These are phyloP conservation scores for Yarrowia hollandica DNA, from an alignment of 805 yeast genomes.

Conservation along the genomic window DNA sequence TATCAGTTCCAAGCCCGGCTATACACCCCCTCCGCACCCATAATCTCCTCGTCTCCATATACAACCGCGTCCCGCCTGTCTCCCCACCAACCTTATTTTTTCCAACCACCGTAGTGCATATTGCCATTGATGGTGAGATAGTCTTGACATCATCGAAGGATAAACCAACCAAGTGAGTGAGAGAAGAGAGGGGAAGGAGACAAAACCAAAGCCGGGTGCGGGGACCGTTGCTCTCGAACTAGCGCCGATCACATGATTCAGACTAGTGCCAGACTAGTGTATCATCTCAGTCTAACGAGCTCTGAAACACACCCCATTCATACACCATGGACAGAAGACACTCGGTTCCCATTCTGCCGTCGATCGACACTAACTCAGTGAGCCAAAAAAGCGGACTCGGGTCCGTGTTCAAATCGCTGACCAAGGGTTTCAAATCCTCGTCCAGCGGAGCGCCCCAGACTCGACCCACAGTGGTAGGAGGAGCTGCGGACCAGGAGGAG, in stretches of 20 bases:
- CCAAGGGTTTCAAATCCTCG: slow-evolving; percentile 37
- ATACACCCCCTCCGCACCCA: too few relatives aligned
- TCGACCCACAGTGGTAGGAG: slow-evolving; percentile 40
- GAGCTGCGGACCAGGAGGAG: slow-evolving; percentile 40
- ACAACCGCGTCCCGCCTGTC: background rate
- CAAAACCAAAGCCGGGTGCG: too few relatives aligned
- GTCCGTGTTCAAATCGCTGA: slow-evolving; percentile 38
- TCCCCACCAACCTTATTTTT: slow-evolving; percentile 20
- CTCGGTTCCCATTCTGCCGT: background rate
- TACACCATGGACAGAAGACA: background rate
- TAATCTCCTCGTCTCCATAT: background rate
- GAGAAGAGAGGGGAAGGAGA: too few relatives aligned
- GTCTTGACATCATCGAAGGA: background rate
- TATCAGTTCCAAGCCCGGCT: too few relatives aligned
- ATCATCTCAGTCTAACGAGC: too few relatives aligned
- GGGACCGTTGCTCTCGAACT: too few relatives aligned
- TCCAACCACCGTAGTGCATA: background rate
- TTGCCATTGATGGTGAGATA: background rate
- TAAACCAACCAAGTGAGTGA: too few relatives aligned
- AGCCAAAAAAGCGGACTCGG: slow-evolving; percentile 31
- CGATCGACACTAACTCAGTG: slow-evolving; percentile 29
- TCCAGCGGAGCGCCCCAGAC: slow-evolving; percentile 31
- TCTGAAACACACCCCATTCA: too few relatives aligned
- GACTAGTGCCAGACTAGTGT: background rate
- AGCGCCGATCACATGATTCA: too few relatives aligned